These are phyloP conservation scores for Pythium grandisporangium DNA, from an alignment of 352 stramenopile species.

Conservation along the genomic window DNA sequence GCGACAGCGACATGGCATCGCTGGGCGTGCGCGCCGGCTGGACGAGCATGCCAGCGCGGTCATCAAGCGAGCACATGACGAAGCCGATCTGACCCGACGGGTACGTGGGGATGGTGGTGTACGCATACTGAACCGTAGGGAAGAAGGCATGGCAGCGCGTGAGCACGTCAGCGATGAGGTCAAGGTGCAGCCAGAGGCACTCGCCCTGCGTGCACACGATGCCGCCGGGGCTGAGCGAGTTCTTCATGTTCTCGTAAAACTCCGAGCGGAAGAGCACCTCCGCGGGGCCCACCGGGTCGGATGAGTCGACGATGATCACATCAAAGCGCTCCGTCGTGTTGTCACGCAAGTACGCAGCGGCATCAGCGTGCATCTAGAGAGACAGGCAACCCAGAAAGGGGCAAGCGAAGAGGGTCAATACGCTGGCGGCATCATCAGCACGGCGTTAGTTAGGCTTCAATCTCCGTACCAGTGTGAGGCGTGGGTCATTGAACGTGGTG, in stretches of 20 bases:
- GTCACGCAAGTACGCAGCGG: slow-evolving; percentile 81
- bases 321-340: slow-evolving; percentile 88
- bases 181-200: slow-evolving; percentile 97
- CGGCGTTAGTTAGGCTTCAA: too few relatives aligned
- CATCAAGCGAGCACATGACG: slow-evolving; percentile 85
- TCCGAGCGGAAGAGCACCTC: slow-evolving; percentile 92
- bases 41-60: slow-evolving; percentile 37
- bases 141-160: slow-evolving; percentile 87
- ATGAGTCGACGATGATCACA: slow-evolving; percentile 97
- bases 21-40: slow-evolving; percentile 63
- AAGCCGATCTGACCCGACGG: slow-evolving; percentile 99
- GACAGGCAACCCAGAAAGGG: too few relatives aligned
- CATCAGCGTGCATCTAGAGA: slow-evolving; percentile 78
- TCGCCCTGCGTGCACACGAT: slow-evolving; percentile 93
- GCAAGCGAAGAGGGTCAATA: too few relatives aligned
- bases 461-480: slow-evolving; percentile 85
- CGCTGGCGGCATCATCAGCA: too few relatives aligned
- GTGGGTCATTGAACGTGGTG: slow-evolving; percentile 93
- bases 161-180: slow-evolving; percentile 95
- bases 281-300: slow-evolving; percentile 92
- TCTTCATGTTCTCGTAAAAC: slow-evolving; percentile 95
- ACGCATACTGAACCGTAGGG: slow-evolving; percentile 96
- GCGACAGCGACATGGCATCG: slow-evolving; percentile 45
- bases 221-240: slow-evolving; percentile 76
- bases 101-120: slow-evolving; percentile 99